phyloP scores from a whole-genome alignment of 2,329 filamentous ascomycete genomes.

The Ciborinia camelliae region DNA sequence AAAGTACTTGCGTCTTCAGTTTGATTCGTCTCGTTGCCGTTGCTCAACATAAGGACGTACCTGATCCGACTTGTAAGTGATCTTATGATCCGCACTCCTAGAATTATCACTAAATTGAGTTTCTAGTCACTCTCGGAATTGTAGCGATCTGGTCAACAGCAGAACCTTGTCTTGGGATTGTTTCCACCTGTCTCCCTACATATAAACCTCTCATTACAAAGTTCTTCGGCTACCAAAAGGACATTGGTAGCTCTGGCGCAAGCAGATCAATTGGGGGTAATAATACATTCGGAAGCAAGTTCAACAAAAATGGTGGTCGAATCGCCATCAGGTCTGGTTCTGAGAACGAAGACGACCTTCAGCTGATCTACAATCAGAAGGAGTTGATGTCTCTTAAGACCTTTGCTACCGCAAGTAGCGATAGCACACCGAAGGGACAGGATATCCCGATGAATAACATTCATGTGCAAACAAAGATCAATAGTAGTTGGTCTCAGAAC shows the following conservation, averaged over 20 bases:
- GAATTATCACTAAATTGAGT: not conserved
- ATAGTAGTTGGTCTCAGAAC: not conserved
- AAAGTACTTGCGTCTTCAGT: constrained; percentile 3
- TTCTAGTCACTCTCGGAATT: not conserved
- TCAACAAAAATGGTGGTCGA: not conserved
- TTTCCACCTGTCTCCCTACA: not conserved
- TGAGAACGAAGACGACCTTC: not conserved
- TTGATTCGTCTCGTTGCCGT: not conserved
- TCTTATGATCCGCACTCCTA: not conserved
- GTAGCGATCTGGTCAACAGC: not conserved
- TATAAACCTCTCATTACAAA: not conserved
- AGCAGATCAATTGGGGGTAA: not conserved
- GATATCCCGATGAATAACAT: not conserved
- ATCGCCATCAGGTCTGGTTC: not conserved
- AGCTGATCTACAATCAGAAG: not conserved
- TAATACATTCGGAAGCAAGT: not conserved
- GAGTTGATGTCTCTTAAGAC: not conserved
- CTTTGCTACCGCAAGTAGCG: not conserved
- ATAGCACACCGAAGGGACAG: not conserved
- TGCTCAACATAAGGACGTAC: not conserved
- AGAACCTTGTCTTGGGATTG: not conserved
- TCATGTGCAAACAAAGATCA: not conserved
- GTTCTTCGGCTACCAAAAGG: not conserved
- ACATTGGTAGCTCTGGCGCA: not conserved
- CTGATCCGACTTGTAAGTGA: not conserved